Percentiles rank a stretch among this genome's conserved stretches.
Conservation (phyloP, 768 basidiomycete genomes). For the Baorangia bicolor region DNA sequence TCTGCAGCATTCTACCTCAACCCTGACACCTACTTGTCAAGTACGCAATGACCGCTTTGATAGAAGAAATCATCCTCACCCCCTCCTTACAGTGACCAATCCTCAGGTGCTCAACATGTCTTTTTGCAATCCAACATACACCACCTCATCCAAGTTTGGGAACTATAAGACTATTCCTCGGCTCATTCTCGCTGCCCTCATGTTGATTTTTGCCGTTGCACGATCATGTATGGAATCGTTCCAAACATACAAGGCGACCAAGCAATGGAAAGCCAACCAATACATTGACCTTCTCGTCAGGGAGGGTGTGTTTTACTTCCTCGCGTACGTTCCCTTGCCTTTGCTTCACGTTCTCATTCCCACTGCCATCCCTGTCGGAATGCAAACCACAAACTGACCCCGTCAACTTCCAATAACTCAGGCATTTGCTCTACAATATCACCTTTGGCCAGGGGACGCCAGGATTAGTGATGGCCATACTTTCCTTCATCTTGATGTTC, state of each 20-base stretch:
- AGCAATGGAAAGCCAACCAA: too few relatives aligned
- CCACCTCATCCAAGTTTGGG: not conserved
- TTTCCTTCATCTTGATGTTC: slow-evolving; percentile 2
- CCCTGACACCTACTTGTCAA: slow-evolving; percentile 1
- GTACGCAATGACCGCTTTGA: not conserved
- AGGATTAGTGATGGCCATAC: not conserved
- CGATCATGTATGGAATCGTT: slow-evolving; percentile 3
- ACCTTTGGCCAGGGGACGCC: not conserved
- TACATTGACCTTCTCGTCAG: too few relatives aligned
- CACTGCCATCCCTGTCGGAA: too few relatives aligned
- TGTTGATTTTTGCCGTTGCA: too few relatives aligned
- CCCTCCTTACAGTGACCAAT: slow-evolving; percentile 1
- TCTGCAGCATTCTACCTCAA: not conserved
- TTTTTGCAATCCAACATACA: slow-evolving; percentile 4
- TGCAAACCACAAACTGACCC: not conserved
- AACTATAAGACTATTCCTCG: slow-evolving; percentile 12
- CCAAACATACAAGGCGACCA: too few relatives aligned
- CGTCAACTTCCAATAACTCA: not conserved
- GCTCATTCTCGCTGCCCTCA: too few relatives aligned
- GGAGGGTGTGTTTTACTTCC: too few relatives aligned
- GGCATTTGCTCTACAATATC: slow-evolving; percentile 14
- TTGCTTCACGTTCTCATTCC: too few relatives aligned
- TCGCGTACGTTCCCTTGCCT: too few relatives aligned
- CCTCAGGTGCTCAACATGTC: slow-evolving; percentile 12
- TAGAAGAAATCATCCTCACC: not conserved